These are phyloP conservation scores for Yamadazyma sp. DNA, from an alignment of 1,139 yeast species.

Conservation along the genomic window DNA sequence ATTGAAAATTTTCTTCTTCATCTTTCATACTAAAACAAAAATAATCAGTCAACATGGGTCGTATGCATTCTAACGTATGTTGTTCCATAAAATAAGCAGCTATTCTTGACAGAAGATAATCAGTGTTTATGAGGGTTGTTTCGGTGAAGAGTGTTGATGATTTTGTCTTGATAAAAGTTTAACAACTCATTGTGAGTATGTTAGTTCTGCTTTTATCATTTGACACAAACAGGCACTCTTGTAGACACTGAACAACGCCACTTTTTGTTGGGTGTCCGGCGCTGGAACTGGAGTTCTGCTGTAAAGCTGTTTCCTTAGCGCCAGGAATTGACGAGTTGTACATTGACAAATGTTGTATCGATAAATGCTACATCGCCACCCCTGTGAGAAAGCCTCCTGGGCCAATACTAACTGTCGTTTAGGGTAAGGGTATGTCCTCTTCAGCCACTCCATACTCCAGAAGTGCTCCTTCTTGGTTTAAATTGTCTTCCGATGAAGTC, in stretches of 20 bases:
- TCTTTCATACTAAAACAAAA: slow-evolving; percentile 16
- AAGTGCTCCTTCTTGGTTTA: slow-evolving; percentile 99
- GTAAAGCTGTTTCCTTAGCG: no score
- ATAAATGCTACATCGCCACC: no score
- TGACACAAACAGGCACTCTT: slow-evolving; percentile 13
- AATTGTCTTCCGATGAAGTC: slow-evolving; percentile 91
- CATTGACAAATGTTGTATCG: no score
- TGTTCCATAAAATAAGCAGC: slow-evolving; percentile 13
- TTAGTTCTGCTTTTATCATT: slow-evolving; percentile 16
- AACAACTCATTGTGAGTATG: slow-evolving; percentile 5
- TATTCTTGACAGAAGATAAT: slow-evolving; percentile 10
- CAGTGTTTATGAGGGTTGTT: slow-evolving; percentile 14
- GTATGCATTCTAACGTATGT: slow-evolving; percentile 80
- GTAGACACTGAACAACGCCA: slow-evolving; percentile 18
- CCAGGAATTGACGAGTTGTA: no score
- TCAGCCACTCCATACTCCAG: slow-evolving; percentile 99
- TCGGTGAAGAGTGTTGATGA: slow-evolving; percentile 12
- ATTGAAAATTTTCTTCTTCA: slow-evolving; percentile 19
- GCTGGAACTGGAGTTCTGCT: no score
- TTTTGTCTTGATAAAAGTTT: slow-evolving; percentile 19
- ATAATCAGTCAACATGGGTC: slow-evolving; percentile 67
- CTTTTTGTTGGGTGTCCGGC: slow-evolving; percentile 12
- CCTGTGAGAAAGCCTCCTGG: slow-evolving; percentile 5
- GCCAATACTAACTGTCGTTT: slow-evolving; percentile 32
- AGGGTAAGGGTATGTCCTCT: slow-evolving; percentile 99